Conservation (phyloP, 768 basidiomycete species). For the Calocybe gangraenosa region DNA sequence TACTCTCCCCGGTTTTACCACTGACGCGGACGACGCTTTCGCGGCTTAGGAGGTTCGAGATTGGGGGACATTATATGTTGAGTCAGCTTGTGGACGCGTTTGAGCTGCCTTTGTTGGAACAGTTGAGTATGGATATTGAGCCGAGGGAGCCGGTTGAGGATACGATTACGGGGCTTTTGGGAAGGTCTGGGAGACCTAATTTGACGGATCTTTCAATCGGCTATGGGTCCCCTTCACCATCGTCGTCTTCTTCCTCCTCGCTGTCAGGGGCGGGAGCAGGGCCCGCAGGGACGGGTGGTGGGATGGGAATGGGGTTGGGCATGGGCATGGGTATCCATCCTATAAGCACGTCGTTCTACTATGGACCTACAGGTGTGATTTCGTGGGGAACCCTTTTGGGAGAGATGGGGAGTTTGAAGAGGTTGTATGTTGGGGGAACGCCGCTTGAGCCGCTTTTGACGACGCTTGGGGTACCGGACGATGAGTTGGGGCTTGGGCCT, state of each 20-base stretch:
- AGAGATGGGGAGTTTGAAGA: slow-evolving; percentile 54
- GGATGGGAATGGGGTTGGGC: too few relatives aligned
- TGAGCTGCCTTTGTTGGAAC: slow-evolving; percentile 51
- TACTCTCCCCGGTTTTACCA: slow-evolving; percentile 61
- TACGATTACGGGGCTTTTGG: slow-evolving; percentile 54
- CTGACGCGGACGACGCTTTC: slow-evolving; percentile 49
- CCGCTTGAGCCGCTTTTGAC: slow-evolving; percentile 60
- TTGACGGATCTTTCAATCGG: slow-evolving; percentile 59
- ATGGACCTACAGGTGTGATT: slow-evolving; percentile 54
- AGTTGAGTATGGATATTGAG: slow-evolving; percentile 66
- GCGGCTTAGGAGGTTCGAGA: slow-evolving; percentile 47
- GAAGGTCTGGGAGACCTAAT: slow-evolving; percentile 55
- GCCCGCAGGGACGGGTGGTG: too few relatives aligned
- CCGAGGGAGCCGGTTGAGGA: slow-evolving; percentile 75
- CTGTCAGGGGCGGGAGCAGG: too few relatives aligned
- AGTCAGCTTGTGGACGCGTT: slow-evolving; percentile 59
- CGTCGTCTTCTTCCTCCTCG: too few relatives aligned
- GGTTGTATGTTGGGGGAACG: slow-evolving; percentile 60
- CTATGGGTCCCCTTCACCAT: slow-evolving; percentile 38
- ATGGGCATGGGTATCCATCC: too few relatives aligned
- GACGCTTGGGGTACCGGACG: slow-evolving; percentile 56
- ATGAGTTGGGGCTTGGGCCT: slow-evolving; percentile 15
- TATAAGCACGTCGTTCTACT: slow-evolving; percentile 46
- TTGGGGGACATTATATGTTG: slow-evolving; percentile 69
- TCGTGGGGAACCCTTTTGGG: slow-evolving; percentile 61